Base-by-base conservation (phyloP, 331 rosid species). In the Erythrophleum ivorense region DNA sequence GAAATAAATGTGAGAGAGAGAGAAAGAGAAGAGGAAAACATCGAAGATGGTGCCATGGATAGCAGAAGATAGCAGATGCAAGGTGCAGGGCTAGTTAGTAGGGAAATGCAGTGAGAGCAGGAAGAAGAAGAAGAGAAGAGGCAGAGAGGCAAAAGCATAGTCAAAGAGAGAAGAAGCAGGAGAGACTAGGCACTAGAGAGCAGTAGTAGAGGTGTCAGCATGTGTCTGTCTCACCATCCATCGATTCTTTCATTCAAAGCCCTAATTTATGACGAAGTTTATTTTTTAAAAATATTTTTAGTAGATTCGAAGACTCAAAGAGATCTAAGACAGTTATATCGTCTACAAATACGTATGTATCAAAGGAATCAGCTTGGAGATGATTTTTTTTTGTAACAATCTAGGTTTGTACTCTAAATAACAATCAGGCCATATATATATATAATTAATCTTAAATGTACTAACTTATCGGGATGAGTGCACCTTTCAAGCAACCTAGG, bases 121-220 rank as follows among this genome's bases (percentile, higher is more conserved):
- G 18, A 19, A 50, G 40, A 45, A 18, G n/a, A n/a, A n/a, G 50
- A 0, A 34, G 29, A 10, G 18, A 38, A 29, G 10, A 19, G 29
- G 9, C 7, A 33, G 19, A 12, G 63, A 41, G n/a, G 52, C 76
- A 81, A 74, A 65, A 75, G 58, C 54, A 52, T 58, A n/a, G 63
- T 6, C 11, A 24, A 45, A 58, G 77, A 70, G 52, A 72, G 40
- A 73, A 49, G 74, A 60, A 33, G 74, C 75, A 70, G 31, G 46
- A 82, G 77, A 82, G 65, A 67, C 80, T 73, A 63, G 88, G 87
- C 83, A 81, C 87, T 79, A 88, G 88, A 81, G 76, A 74, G 64
- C 66, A 76, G 71, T 68, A 18, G 7, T 49, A 71, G 59, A 71
- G 21, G 8, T 71, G 43, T 71, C 76, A 48, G 45, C 24, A 7